Conservation (phyloP, 2,329 filamentous ascomycete genomes). For the Phoma sp. region DNA sequence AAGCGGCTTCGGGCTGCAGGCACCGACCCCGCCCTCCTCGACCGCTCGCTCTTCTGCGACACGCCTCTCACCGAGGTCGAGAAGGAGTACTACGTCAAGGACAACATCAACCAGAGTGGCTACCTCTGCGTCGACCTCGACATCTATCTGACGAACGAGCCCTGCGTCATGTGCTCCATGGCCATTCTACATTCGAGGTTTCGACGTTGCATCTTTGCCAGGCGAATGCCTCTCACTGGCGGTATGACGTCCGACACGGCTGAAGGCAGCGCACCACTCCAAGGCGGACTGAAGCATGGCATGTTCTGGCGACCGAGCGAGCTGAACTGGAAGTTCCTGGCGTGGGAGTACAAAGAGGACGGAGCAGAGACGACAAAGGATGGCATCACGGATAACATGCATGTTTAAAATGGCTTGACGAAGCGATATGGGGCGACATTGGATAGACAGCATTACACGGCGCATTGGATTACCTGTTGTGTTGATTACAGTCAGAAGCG, state of each 20-base stretch:
- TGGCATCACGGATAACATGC: conserved; percentile 35
- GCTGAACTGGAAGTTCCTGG: conserved; percentile 84
- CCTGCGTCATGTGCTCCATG: conserved; percentile 97
- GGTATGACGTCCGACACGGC: conserved; percentile 76
- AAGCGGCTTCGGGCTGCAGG: conserved; percentile 55
- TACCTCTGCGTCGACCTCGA: conserved; percentile 95
- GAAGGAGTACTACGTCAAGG: conserved; percentile 61
- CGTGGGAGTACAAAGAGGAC: conserved; percentile 70
- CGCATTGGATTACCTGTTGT: conserved; percentile 28
- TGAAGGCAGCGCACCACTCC: conserved; percentile 18
- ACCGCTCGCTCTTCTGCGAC: conserved; percentile 66
- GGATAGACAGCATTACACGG: conserved; percentile 33
- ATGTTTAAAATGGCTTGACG: conserved; percentile 33
- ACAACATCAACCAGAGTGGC: conserved; percentile 74
- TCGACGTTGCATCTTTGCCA: conserved; percentile 80
- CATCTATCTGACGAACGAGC: conserved; percentile 93
- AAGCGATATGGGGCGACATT: conserved; percentile 19
- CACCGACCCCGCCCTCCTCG: conserved; percentile 33
- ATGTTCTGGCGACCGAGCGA: conserved; percentile 72
- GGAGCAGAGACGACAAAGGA: conserved; percentile 17
- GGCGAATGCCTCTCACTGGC: conserved; percentile 80
- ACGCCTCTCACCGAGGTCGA: conserved; percentile 73
- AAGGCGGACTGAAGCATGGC: conserved; percentile 59
- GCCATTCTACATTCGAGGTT: conserved; percentile 93
- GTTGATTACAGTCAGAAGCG: conserved; percentile 5